Evolutionary conservation across 768 basidiomycete species (phyloP).

Genomic region (Suillus plorans): DNA sequence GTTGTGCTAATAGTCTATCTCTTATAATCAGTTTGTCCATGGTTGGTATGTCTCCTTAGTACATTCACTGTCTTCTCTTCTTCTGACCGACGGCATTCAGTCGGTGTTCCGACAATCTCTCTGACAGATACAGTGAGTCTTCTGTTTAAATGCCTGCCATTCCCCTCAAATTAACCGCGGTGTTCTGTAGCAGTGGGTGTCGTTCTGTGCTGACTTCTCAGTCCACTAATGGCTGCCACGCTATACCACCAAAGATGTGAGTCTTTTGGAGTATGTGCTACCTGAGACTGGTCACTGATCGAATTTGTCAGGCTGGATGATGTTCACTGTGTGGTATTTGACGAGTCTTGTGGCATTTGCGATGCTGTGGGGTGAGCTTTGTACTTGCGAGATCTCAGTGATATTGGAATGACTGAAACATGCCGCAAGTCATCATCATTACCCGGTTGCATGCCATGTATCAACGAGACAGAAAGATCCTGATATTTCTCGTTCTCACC

Average conservation of each 20-base stretch:
- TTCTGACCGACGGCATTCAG: too few relatives aligned
- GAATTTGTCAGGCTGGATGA: too few relatives aligned
- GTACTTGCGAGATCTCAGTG: not conserved
- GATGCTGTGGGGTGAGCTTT: not conserved
- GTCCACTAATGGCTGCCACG: not conserved
- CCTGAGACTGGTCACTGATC: not conserved
- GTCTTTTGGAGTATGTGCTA: not conserved
- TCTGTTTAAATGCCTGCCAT: not conserved
- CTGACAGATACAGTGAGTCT: not conserved
- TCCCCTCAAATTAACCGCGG: not conserved
- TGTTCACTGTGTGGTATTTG: too few relatives aligned
- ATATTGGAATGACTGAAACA: not conserved
- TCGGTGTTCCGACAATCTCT: not conserved
- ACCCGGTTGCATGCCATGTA: too few relatives aligned
- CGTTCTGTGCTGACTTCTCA: not conserved
- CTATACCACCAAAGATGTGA: not conserved
- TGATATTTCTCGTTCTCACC: not conserved
- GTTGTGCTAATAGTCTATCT: too few relatives aligned
- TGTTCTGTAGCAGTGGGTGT: not conserved
- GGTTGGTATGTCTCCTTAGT: too few relatives aligned
- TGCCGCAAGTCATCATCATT: too few relatives aligned
- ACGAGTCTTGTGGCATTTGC: too few relatives aligned
- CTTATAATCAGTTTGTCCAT: too few relatives aligned
- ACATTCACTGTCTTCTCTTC: too few relatives aligned
- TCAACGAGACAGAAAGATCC: too few relatives aligned